Evolutionary conservation across 1,284 basidiomycete genomes (phyloP), one percentile per base, ranked within the genome.

Genomic region (Takashimella koratensis): DNA sequence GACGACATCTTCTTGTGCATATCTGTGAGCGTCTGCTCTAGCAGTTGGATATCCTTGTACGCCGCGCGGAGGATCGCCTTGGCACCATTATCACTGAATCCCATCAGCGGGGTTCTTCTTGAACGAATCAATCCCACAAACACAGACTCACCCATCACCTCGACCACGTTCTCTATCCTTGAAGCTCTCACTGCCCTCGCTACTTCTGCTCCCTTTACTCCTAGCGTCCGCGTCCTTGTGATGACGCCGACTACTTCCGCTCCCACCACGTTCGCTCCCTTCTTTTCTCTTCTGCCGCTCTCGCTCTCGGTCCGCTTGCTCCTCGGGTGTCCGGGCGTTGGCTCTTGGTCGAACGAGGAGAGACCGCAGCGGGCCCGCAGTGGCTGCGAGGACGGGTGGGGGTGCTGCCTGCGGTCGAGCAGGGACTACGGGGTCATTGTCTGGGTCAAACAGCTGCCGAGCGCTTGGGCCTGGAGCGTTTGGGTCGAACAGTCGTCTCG

Each of bases 361-460:
- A 12, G 47, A 40, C 43, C 30, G 30, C 16, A 36, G 30, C 8
- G 30, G 30, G 8, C 30, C 16, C 16, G 30, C 10, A 36, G 16
- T 16, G 8, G 30, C 30, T 36, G 30, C 16, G 45, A 30, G 16
- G 21, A 3, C 39, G 43, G 12, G 41, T 48, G 5, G 46, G 39
- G 11, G 53, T 56, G 24, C 16, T 36, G 30, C 30, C 10, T 36
- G 30, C 23, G 52, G 50, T 11, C 50, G 52, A n/a, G 57, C 47
- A 20, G 56, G 55, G 54, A 79, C 78, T n/a, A 69, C 67, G 0
- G 80, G 80, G 62, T 81, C 79, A 58, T 81, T 78, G 20, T 76
- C 59, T 1, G 80, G 80, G 55, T 81, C 79, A 53, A 81, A 82
- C 0, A 82, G 68, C 51, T 75, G 72, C 25, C 72, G 62, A 19